Percentiles rank a stretch among this genome's conserved stretches.
phyloP scores from a whole-genome alignment of 805 yeast genomes.

The Wickerhamiella alocasiicola region DNA sequence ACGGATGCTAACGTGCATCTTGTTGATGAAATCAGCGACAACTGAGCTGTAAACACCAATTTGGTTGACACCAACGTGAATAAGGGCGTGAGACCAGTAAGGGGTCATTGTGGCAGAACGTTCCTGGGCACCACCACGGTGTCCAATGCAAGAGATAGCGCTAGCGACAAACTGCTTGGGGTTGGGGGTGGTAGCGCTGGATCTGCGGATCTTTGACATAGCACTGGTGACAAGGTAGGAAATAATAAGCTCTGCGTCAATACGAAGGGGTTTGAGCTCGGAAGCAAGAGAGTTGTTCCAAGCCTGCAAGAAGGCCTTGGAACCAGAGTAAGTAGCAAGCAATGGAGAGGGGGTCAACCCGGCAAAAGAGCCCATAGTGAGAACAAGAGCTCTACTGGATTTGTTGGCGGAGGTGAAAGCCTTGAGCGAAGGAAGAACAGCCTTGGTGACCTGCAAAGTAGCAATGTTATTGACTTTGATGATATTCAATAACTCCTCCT shows the following conservation, averaged over 20 bases:
- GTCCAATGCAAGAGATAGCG: slow-evolving; percentile 57
- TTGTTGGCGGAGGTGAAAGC: slow-evolving; percentile 35
- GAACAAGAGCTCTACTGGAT: slow-evolving; percentile 46
- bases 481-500: slow-evolving; percentile 62
- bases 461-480: slow-evolving; percentile 76
- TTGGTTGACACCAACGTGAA: slow-evolving; percentile 67
- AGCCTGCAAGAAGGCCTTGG: slow-evolving; percentile 85
- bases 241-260: slow-evolving; percentile 77
- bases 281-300: slow-evolving; percentile 88
- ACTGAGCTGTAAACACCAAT: slow-evolving; percentile 70
- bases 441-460: slow-evolving; percentile 71
- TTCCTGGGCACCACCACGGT: slow-evolving; percentile 86
- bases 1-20: slow-evolving; percentile 73
- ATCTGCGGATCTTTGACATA: slow-evolving; percentile 82
- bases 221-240: slow-evolving; percentile 89
- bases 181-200: slow-evolving; percentile 65
- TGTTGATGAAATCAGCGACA: slow-evolving; percentile 55
- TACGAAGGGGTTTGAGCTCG: slow-evolving; percentile 52
- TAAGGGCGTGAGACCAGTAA: slow-evolving; percentile 83
- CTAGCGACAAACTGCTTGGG: slow-evolving; percentile 72
- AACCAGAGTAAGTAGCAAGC: slow-evolving; percentile 89
- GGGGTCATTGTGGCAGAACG: slow-evolving; percentile 81
- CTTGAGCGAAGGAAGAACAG: slow-evolving; percentile 59
- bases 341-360: slow-evolving; percentile 88
- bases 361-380: slow-evolving; percentile 95